Conservation (phyloP, 2,329 filamentous ascomycete genomes). For the Sporothrix pallida region DNA sequence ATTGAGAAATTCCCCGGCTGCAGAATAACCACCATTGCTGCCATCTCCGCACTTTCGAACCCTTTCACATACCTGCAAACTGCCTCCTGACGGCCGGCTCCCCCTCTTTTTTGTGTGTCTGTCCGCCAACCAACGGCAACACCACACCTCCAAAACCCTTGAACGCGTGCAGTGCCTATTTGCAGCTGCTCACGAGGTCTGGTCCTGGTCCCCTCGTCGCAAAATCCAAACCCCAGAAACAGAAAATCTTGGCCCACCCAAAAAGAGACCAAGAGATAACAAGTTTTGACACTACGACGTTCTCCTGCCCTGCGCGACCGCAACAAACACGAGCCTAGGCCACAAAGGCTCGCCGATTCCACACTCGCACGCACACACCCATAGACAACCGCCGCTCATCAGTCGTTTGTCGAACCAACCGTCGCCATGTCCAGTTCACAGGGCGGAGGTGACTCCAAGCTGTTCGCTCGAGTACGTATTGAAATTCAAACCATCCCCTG, state of each 20-base stretch:
- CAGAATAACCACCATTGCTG: slow-evolving; percentile 18
- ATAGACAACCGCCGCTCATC: not conserved
- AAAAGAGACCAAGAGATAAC: slow-evolving; percentile 12
- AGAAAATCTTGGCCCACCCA: not conserved
- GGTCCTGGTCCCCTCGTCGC: not conserved
- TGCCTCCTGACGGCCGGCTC: not conserved
- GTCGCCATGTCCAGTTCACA: slow-evolving; percentile 59
- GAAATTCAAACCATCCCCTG: no score
- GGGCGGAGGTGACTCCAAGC: slow-evolving; percentile 93
- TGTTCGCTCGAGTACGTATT: slow-evolving; percentile 86
- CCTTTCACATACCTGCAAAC: not conserved
- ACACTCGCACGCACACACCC: not conserved
- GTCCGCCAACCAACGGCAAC: not conserved
- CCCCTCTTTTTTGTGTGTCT: not conserved
- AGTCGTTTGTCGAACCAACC: slow-evolving; percentile 5
- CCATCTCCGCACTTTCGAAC: slow-evolving; percentile 23
- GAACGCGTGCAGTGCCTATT: not conserved
- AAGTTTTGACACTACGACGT: not conserved
- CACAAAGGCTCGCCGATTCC: slow-evolving; percentile 4
- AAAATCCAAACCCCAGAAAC: not conserved
- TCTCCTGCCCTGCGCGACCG: not conserved
- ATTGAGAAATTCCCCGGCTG: not conserved
- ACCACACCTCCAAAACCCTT: not conserved
- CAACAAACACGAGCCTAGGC: not conserved
- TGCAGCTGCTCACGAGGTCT: not conserved